Conservation (phyloP, 805 yeast species). For the Nakazawaea laoshanensis region DNA sequence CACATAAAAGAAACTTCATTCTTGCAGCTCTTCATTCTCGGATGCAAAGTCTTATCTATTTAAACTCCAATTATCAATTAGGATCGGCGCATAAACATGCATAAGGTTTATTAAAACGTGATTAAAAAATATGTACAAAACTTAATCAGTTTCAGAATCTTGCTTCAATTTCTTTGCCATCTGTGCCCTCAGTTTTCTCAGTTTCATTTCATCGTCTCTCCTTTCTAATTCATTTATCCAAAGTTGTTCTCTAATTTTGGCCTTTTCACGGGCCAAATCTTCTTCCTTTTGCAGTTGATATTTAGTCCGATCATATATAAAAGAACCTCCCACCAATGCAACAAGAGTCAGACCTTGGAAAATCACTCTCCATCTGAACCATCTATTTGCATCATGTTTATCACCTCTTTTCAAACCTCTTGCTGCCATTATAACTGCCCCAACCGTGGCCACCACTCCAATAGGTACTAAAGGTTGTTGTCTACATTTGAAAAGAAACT, state of each 20-base stretch:
- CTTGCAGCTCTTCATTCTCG: no score
- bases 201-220: conserved; percentile 67
- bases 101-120: no score
- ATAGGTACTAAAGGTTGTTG: conserved; percentile 88
- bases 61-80: no score
- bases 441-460: conserved; percentile 71
- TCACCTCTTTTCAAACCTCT: conserved; percentile 68
- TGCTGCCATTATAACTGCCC: conserved; percentile 76
- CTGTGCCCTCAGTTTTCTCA: conserved; percentile 61
- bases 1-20: neutral
- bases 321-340: conserved; percentile 78
- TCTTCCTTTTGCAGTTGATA: conserved; percentile 44
- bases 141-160: conserved; percentile 17
- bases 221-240: conserved; percentile 91
- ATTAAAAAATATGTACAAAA: no score
- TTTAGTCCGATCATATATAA: conserved; percentile 47
- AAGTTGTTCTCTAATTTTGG: conserved; percentile 72
- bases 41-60: no score
- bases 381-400: conserved; percentile 67
- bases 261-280: conserved; percentile 64
- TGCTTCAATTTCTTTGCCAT: conserved; percentile 40
- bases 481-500: conserved; percentile 39
- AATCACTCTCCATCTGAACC: conserved; percentile 86
- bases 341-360: conserved; percentile 78
- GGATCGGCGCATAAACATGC: no score